Evolutionary conservation across 306 rosid species (phyloP), one percentile per base, ranked within the genome.

Genomic region (Trichosanthes cucumerina): DNA sequence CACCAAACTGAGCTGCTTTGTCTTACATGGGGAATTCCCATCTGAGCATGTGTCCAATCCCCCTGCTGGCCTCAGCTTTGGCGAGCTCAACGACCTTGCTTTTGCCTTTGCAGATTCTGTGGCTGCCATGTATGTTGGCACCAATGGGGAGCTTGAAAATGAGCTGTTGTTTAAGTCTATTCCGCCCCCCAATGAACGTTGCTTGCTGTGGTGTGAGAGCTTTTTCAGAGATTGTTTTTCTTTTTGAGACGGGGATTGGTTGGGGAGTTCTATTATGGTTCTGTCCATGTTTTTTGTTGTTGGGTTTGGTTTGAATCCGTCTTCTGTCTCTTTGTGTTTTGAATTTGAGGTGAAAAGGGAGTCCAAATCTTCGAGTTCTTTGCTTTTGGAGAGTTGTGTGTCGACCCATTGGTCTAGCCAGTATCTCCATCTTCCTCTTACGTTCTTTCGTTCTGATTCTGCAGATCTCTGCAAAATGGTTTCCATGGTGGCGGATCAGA

Each of bases 401-500:
- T 95, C 97, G n/a, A 95, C 96, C 98, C 98, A 95, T 62, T 91
- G 96, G 80, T 91, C 97, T 44, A 95, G 85, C 97, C 98, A 95
- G 80, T 91, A 89, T 50, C 96, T 92, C 97, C 96, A 95, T 90
- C 98, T 87, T 85, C 97, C 97, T 62, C 75, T 89, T 8, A 81
- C 92, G 68, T 85, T 84, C 53, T 86, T 88, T 82, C 97, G 83
- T 62, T 94, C 98, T 38, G 95, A 31, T 77, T 94, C 98, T 79
- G 94, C 93, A 56, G 97, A 94, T 47, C 89, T 92, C 98, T 94
- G 89, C 21, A 63, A 75, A 73, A 71, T 19, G 19, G 46, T 2
- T 50, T 16, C 11, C 11, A 73, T n/a, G 31, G 84, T 33, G 81
- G 84, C 38, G 36, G 6, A 31, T 74, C n/a, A 80, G 56, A 39